These are phyloP conservation scores for Saturnispora diversa DNA, from an alignment of 805 yeast species.

Conservation along the genomic window DNA sequence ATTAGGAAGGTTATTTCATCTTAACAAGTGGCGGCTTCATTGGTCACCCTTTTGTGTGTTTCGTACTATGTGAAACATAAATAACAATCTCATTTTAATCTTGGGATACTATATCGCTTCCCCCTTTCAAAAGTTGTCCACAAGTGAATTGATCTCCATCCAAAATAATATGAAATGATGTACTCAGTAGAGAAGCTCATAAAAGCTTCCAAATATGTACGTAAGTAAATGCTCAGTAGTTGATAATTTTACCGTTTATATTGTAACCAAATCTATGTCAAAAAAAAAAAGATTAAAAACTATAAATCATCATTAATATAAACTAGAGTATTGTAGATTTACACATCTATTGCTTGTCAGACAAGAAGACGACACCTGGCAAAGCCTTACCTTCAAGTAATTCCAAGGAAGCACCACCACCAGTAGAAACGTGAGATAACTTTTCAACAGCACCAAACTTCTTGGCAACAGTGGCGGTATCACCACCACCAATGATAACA, in stretches of 20 bases:
- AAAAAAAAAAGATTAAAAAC: neutral
- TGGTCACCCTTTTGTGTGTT: too few species aligned
- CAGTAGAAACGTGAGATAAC: conserved; percentile 97
- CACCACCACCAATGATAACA: conserved; percentile 98
- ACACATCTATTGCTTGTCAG: conserved; percentile 43
- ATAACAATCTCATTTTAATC: too few species aligned
- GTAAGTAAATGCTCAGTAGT: too few species aligned
- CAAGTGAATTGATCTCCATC: too few species aligned
- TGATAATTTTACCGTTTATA: neutral
- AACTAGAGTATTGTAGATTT: neutral
- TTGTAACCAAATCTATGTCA: neutral
- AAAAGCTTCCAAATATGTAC: too few species aligned
- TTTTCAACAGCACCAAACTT: conserved; percentile 95
- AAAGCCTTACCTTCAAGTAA: conserved; percentile 96
- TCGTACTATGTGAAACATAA: too few species aligned
- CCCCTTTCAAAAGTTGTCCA: too few species aligned
- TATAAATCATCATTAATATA: conserved; percentile 1
- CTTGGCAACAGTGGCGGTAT: conserved; percentile 98
- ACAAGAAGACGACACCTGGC: conserved; percentile 94
- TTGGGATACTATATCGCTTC: too few species aligned
- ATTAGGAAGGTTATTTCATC: too few species aligned
- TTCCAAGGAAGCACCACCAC: conserved; percentile 99
- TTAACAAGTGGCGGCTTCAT: too few species aligned
- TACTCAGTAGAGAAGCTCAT: too few species aligned
- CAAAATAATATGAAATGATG: too few species aligned